phyloP scores from a whole-genome alignment of 1,139 yeast species.

The Meyerozyma smithsonii region DNA sequence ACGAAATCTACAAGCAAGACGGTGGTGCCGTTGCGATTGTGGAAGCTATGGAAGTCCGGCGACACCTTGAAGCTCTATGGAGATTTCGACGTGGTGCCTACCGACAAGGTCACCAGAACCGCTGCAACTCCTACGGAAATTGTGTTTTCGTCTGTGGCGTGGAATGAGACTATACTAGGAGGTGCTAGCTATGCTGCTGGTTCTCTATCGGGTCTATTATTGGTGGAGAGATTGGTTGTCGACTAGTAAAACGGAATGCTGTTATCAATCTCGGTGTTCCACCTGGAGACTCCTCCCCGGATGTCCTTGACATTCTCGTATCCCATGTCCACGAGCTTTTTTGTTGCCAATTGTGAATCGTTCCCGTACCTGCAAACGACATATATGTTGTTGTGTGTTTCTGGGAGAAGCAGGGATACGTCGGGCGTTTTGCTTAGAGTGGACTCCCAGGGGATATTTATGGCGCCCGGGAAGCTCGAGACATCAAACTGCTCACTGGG shows the following conservation, averaged over 20 bases:
- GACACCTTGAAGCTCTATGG: slow-evolving; percentile 18
- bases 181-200: slow-evolving; percentile 67
- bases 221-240: slow-evolving; percentile 53
- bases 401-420: slow-evolving; percentile 26
- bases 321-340: slow-evolving; percentile 47
- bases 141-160: slow-evolving; percentile 48
- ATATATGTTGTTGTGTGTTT: slow-evolving; percentile 20
- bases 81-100: slow-evolving; percentile 22
- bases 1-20: slow-evolving; percentile 28
- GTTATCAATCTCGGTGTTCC: slow-evolving; percentile 62
- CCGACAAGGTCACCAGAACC: slow-evolving; percentile 26
- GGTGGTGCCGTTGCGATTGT: slow-evolving; percentile 30
- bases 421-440: slow-evolving; percentile 31
- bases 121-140: slow-evolving; percentile 51
- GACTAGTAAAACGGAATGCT: slow-evolving; percentile 62
- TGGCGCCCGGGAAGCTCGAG: slow-evolving; percentile 53
- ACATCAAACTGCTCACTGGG: slow-evolving; percentile 73
- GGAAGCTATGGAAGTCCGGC: slow-evolving; percentile 25
- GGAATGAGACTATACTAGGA: slow-evolving; percentile 52
- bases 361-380: slow-evolving; percentile 86
- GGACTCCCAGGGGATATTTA: slow-evolving; percentile 59
- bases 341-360: slow-evolving; percentile 80
- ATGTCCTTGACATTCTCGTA: slow-evolving; percentile 57
- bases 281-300: slow-evolving; percentile 70
- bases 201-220: slow-evolving; percentile 59